Evolutionary conservation across 2,329 filamentous ascomycete species (phyloP).

Genomic region (Blastomyces parvus): DNA sequence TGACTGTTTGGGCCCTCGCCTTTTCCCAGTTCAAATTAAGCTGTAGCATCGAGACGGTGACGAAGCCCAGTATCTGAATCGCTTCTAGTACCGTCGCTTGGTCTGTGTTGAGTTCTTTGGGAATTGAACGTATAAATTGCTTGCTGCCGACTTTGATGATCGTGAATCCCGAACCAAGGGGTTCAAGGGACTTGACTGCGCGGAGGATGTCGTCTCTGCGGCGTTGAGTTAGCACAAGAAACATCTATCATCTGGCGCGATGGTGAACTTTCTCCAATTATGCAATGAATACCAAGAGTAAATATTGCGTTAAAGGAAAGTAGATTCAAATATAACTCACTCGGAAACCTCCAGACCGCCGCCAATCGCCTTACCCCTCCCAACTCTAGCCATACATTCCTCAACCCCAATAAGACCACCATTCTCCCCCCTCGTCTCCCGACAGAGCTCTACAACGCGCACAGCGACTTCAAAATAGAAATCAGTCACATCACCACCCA

Average conservation of each 20-base stretch:
- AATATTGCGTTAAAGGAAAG: neutral
- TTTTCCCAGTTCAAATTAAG: conserved; percentile 78
- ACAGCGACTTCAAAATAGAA: conserved; percentile 98
- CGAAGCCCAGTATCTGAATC: conserved; percentile 78
- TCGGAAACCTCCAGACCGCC: conserved; percentile 69
- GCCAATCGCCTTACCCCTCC: conserved; percentile 63
- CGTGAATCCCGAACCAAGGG: conserved; percentile 78
- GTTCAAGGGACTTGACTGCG: conserved; percentile 76
- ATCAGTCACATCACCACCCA: conserved; percentile 87
- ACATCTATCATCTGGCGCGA: neutral
- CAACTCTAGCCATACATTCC: conserved; percentile 69
- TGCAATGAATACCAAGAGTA: neutral
- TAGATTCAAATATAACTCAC: conserved; percentile 29
- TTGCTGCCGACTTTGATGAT: conserved; percentile 75
- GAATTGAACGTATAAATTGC: conserved; percentile 82
- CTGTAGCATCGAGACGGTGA: conserved; percentile 81
- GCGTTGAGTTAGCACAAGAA: conserved; percentile 1
- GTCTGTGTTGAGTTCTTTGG: conserved; percentile 89
- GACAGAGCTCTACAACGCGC: conserved; percentile 86
- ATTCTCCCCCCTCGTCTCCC: conserved; percentile 78
- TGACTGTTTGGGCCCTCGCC: conserved; percentile 74
- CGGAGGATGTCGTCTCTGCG: conserved; percentile 75
- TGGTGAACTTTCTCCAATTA: neutral
- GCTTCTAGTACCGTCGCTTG: conserved; percentile 88
- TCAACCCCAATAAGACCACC: conserved; percentile 78